Base-by-base conservation (phyloP, 306 rosid species). In the Geum urbanum region DNA sequence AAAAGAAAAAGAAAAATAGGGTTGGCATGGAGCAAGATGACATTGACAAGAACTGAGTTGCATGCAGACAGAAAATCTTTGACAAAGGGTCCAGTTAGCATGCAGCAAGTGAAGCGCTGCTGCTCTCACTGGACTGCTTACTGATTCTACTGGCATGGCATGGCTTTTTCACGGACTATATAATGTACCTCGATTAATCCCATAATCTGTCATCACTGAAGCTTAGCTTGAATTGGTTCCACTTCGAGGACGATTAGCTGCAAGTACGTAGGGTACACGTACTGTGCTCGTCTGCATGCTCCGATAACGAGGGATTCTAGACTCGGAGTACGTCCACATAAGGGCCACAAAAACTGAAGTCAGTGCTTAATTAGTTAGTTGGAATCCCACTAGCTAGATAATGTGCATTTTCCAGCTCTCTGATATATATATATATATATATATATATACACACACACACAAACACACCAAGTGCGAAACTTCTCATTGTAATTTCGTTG, bases 31-130 rank as follows among this genome's bases (percentile, higher is more conserved):
- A 54, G 52, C 73, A 60, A 54, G 63, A 53, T 54, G 53, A 54
- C 72, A 51, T 41, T 37, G 48, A 7, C n/a, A 20, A 9, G 24
- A 69, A 54, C 53, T 41, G 54, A 35, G n/a, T 58, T 55, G 39
- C 65, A 80, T 32, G 37, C 66, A n/a, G 63, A 59, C 54, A 69
- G 63, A 66, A 24, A 19, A 52, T 51, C 65, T 68, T 51, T 51
- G 73, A 56, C 54, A 10, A 63, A 16, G 18, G 64, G 45, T 58
- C 20, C 45, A 32, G 37, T 32, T 32, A 2, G 9, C 27, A 24
- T 24, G 45, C 64, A 15, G 19, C 9, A 27, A 15, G 45, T 35
- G 44, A 59, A 27, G 7, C 6, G 41, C 18, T 5, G 14, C 27
- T 51, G 37, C 37, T 32, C 37, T 32, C 37, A 32, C 3, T 32